Base-by-base conservation (phyloP, 768 basidiomycete species). In the Boletus rubroflammeus region DNA sequence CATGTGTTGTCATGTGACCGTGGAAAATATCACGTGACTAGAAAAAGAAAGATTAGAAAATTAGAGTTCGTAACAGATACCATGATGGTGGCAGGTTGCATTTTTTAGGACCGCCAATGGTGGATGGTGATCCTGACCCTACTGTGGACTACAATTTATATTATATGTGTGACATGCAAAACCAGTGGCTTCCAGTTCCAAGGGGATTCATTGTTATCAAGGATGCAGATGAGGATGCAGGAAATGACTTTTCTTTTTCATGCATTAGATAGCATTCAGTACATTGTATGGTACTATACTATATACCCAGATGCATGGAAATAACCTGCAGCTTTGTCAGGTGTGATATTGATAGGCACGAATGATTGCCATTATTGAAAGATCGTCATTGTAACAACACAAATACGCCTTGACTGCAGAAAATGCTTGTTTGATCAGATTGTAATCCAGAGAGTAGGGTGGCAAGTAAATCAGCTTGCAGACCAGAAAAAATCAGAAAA, bases 401-500 rank as follows among this genome's bases (percentile, higher is more conserved):
- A 53, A 19, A 19, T 32, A 47, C 6, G 48, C 3, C 5, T 50
- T 50, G 48, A 50, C 15, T 1, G 28, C 2, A 2, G 48, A 50
- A 40, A 50, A 53, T 1, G 32, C 46, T 72, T 69, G 26, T 41
- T 51, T 26, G 2, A 50, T 51, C 1, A 15, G 73, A 36, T 74
- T 70, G 10, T 51, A 55, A 10, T 55, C n/a, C 0, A 32, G 50
- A 0, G 19, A 55, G 43, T 51, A 57, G 0, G 70, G 70, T 0
- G 66, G 67, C 0, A 73, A 50, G 42, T 55, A 71, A 21, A 67
- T 59, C 6, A 69, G 63, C 9, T 60, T 64, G 31, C 62, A 69
- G 0, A 59, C 65, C 62, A 25, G 25, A 25, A 25, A 25, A 25
- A 25, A 25, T 4, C 25, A 25, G 25, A 25, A 25, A 25, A 25